These are phyloP conservation scores for Geosmithia putterillii DNA, from an alignment of 2,329 filamentous ascomycete genomes.

Conservation along the genomic window DNA sequence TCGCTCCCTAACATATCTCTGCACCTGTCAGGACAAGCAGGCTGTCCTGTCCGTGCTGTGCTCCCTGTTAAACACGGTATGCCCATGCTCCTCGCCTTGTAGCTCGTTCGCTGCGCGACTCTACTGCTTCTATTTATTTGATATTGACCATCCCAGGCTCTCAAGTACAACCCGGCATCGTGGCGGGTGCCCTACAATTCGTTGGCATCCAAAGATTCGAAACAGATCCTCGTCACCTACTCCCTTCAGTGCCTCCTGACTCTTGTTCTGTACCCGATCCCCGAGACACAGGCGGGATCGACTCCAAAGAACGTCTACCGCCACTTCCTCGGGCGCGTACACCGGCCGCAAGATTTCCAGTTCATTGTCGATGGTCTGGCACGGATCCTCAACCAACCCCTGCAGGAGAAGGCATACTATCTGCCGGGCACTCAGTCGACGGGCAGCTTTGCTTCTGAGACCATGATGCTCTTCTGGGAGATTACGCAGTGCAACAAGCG, in stretches of 20 bases:
- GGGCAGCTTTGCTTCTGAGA: slow-evolving; percentile 82
- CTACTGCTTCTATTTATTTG: background rate
- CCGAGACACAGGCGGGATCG: slow-evolving; percentile 53
- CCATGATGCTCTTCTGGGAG: slow-evolving; percentile 97
- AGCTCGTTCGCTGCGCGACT: background rate
- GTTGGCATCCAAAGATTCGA: slow-evolving; percentile 80
- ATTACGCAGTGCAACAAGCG: slow-evolving; percentile 93
- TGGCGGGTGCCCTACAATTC: slow-evolving; percentile 94
- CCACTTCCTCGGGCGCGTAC: slow-evolving; percentile 79
- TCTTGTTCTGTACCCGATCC: slow-evolving; percentile 75
- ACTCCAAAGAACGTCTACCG: slow-evolving; percentile 84
- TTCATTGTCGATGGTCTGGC: slow-evolving; percentile 94
- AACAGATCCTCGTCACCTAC: slow-evolving; percentile 83
- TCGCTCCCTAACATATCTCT: slow-evolving; percentile 76
- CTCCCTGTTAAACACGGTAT: slow-evolving; percentile 84
- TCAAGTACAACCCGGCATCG: slow-evolving; percentile 90
- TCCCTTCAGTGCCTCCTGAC: slow-evolving; percentile 83
- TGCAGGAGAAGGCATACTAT: slow-evolving; percentile 80
- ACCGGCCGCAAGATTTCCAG: slow-evolving; percentile 92
- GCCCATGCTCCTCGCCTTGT: slow-evolving; percentile 12
- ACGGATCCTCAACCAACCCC: slow-evolving; percentile 79
- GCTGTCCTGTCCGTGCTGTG: slow-evolving; percentile 81
- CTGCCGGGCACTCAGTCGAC: slow-evolving; percentile 73
- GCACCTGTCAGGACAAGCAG: slow-evolving; percentile 81
- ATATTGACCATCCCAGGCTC: slow-evolving; percentile 41